Evolutionary conservation across 768 basidiomycete genomes (phyloP), one percentile per base, ranked within the genome.

Genomic region (Leucocoprinus birnbaumii): DNA sequence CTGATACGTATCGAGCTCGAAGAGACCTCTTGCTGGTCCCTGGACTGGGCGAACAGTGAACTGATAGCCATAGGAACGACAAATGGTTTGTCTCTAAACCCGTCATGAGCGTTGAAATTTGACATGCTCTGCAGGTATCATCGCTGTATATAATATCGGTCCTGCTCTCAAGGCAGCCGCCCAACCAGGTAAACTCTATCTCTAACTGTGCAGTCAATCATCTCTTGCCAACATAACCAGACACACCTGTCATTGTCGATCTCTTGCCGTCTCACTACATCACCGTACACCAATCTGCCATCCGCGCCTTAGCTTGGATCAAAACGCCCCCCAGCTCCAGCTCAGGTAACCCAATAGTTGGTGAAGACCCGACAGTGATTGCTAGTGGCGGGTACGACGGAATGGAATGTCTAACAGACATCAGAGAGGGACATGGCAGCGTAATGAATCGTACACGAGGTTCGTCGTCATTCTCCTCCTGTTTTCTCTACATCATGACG

Each of bases 41-140:
- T 97, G 51, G 94, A 97, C 61, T 98, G 94, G 94, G 89, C 85
- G 0, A 93, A 91, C 59, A 91, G 91, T 58, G 86, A 89, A 55
- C 62, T 85, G 10, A 68, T 99, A 6, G 93, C 91, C 0, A 82
- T 89, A 11, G 95, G 94, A 0, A 86, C 86, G 24, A 86, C 90
- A 2, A 89, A 91, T 60, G 95, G 96, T 93, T 51, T 31, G 56
- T 16, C n/a, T 16, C 31, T 10, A n/a, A n/a, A n/a, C 19, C 22
- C 25, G 26, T 16, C 42, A 16, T 21, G 16, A 31, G 11, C 58
- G 21, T 59, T 55, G n/a, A n/a, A n/a, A n/a, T n/a, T 53, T 57
- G 8, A 62, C 42, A 14, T 2, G 16, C 16, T 45, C 24, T 47
- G 24, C 8, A 85, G 82, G 82, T 22, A 73, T 72, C 27, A 78